Evolutionary conservation across 768 basidiomycete genomes (phyloP), one percentile per base, ranked within the genome.

Genomic region (Brasilioporus rufonigricans): DNA sequence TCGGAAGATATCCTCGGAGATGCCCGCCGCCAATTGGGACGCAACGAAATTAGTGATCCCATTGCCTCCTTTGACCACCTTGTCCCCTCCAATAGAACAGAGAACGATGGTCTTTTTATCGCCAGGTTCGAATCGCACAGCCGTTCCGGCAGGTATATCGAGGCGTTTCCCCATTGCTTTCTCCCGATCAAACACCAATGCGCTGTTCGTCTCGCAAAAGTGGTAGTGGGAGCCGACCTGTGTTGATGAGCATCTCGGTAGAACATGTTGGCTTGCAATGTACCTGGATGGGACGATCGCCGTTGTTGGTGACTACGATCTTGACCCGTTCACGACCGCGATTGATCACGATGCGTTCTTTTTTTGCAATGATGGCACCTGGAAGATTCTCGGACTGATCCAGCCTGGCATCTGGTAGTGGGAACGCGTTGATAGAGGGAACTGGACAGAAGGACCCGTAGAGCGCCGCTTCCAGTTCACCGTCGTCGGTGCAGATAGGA

Each of bases 101-200:
- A 98, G 82, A 0, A 81, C 82, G 38, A 98, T 89, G 0, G 91
- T 85, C 74, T 93, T 94, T 36, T 72, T 67, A 61, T 96, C 93
- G 2, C 94, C 93, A 0, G 97, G 96, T 68, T 99, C 97, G 68
- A 99, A 98, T 31, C 97, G 85, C 6, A 97, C 91, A 7, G 97
- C 95, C 0, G 94, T 98, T 7, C 97, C 96, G 0, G 97, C 86
- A 0, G 96, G 75, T 50, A 98, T 97, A 68, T 99, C 93, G 8
- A 99, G 83, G 13, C 90, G 83, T 64, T 84, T 93, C 7, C 89
- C 89, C 58, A 94, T 89, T 0, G 94, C 84, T 54, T 83, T 78
- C 5, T 70, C 73, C 26, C 97, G 86, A 72, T 98, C 94, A 61
- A 98, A 98, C 13, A 77, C 75, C 10, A 98, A 80, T 0, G 79